Percentiles rank a stretch among this genome's conserved stretches.
Evolutionary conservation across 2,329 filamentous ascomycete genomes (phyloP).

Genomic region (Teratosphaeria viscida): DNA sequence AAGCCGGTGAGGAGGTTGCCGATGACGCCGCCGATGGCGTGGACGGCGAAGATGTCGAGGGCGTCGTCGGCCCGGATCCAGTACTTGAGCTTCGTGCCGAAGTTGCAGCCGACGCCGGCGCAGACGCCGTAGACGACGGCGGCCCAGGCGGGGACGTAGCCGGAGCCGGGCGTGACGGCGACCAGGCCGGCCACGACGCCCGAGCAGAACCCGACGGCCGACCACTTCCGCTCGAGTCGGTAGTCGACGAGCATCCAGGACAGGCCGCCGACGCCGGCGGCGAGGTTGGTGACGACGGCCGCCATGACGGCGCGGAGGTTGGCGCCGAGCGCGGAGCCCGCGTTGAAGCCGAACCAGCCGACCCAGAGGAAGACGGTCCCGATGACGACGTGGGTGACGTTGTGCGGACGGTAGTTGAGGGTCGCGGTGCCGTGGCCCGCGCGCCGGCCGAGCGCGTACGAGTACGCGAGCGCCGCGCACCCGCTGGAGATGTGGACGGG

Average conservation of each 20-base stretch:
- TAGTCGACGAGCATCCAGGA: slow-evolving; percentile 88
- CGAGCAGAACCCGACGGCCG: slow-evolving; percentile 85
- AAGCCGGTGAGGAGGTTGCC: slow-evolving; percentile 72
- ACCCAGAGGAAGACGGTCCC: slow-evolving; percentile 93
- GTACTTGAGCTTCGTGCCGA: slow-evolving; percentile 86
- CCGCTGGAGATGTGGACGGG: slow-evolving; percentile 87
- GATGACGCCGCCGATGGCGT: slow-evolving; percentile 66
- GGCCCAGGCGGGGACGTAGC: slow-evolving; percentile 75
- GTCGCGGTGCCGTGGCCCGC: slow-evolving; percentile 77
- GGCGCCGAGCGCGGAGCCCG: slow-evolving; percentile 68
- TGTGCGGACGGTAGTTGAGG: slow-evolving; percentile 85
- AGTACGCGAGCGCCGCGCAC: slow-evolving; percentile 75
- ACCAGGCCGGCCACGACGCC: slow-evolving; percentile 81
- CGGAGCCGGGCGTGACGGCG: slow-evolving; percentile 78
- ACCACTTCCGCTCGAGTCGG: slow-evolving; percentile 82
- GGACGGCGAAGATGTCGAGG: slow-evolving; percentile 75
- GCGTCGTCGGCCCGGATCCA: slow-evolving; percentile 71
- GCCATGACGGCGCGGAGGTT: slow-evolving; percentile 83
- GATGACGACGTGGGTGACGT: slow-evolving; percentile 84
- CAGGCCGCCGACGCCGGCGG: slow-evolving; percentile 73
- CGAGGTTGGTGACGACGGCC: slow-evolving; percentile 73
- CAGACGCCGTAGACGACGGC: slow-evolving; percentile 69
- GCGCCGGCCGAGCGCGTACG: slow-evolving; percentile 80
- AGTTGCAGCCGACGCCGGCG: slow-evolving; percentile 72
- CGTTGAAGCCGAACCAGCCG: slow-evolving; percentile 93